Conservation (phyloP, 192 early-diverging fungal genomes). For the Podila horticola region DNA sequence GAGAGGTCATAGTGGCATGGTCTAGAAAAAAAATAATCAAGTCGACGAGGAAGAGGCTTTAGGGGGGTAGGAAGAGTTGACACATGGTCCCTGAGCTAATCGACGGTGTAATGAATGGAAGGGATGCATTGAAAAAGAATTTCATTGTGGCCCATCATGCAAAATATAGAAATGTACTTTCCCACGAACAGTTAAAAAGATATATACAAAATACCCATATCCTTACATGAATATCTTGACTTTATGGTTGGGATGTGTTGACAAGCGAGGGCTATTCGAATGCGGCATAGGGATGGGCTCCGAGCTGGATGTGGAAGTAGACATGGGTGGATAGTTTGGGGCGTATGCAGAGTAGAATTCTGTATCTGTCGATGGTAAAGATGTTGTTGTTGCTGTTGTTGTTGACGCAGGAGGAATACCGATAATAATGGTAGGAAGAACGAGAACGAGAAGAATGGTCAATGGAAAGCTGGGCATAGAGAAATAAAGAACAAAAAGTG, state of each 20-base stretch:
- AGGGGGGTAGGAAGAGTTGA: background rate
- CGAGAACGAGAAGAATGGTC: background rate
- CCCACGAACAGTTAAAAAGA: too few species aligned
- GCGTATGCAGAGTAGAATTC: background rate
- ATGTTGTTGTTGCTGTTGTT: background rate
- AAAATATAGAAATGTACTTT: too few species aligned
- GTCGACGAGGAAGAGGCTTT: background rate
- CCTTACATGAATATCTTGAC: conserved; percentile 50
- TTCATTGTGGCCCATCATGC: too few species aligned
- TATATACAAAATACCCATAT: too few species aligned
- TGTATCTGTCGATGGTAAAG: background rate
- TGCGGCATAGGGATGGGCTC: background rate
- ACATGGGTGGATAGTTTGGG: background rate
- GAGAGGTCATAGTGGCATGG: conserved; percentile 54
- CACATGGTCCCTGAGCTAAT: background rate
- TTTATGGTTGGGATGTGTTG: conserved; percentile 34
- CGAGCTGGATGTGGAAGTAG: background rate
- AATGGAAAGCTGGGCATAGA: background rate
- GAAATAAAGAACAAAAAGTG: background rate
- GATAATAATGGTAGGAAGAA: background rate
- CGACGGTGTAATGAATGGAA: too few species aligned
- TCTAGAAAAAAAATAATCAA: conserved; percentile 11
- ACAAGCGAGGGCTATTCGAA: background rate
- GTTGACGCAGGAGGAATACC: background rate
- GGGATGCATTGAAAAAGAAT: too few species aligned